These are phyloP conservation scores for Microdochium bolleyi DNA, from an alignment of 2,329 filamentous ascomycete species.

Conservation along the genomic window DNA sequence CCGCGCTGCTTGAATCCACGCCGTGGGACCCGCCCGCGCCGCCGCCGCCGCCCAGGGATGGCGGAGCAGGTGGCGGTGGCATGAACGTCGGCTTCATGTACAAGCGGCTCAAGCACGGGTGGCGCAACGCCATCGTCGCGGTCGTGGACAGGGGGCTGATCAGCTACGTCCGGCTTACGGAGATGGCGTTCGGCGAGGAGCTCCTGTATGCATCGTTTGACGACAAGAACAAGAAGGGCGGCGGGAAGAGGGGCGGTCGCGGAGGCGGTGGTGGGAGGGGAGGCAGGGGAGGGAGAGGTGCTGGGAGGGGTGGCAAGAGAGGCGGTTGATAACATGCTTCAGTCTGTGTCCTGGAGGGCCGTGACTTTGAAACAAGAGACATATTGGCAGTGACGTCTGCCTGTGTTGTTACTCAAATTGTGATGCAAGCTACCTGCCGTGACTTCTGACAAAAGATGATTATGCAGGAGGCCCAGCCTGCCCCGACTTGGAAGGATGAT, in stretches of 20 bases:
- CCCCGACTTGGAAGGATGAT: too few relatives aligned
- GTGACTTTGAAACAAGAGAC: not conserved
- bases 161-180: constrained; percentile 76
- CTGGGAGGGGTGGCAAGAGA: constrained; percentile 8
- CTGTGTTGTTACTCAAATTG: too few relatives aligned
- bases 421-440: too few relatives aligned
- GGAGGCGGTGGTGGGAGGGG: constrained; percentile 8
- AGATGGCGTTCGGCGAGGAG: constrained; percentile 73
- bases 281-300: constrained; percentile 9
- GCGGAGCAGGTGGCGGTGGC: constrained; percentile 31
- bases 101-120: constrained; percentile 73
- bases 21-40: constrained; percentile 56
- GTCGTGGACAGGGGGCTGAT: constrained; percentile 85
- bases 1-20: constrained; percentile 62
- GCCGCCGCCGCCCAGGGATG: constrained; percentile 17
- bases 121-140: constrained; percentile 75
- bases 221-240: constrained; percentile 13
- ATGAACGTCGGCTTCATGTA: constrained; percentile 44
- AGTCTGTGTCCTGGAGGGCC: not conserved
- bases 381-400: not conserved
- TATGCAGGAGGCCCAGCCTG: too few relatives aligned
- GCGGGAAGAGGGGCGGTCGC: constrained; percentile 14
- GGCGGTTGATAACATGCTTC: constrained; percentile 2
- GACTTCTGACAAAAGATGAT: too few relatives aligned
- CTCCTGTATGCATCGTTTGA: constrained; percentile 57